Percentiles rank a stretch among this genome's conserved stretches.
Evolutionary conservation across 768 basidiomycete species (phyloP).

Genomic region (Lentinula edodes): DNA sequence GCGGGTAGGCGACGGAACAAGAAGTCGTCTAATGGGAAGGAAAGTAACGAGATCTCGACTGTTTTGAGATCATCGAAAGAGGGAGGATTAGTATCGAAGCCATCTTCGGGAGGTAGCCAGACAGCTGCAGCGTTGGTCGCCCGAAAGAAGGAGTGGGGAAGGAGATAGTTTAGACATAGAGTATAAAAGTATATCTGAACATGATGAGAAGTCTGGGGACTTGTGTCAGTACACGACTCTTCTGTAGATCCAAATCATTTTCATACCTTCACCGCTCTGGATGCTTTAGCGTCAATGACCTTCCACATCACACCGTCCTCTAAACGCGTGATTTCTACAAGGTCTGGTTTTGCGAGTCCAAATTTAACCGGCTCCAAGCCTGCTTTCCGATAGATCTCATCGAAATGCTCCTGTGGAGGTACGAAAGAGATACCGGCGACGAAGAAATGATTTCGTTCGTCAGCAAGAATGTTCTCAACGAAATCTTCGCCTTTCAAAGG

Average conservation of each 20-base stretch:
- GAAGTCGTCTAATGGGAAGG: conserved; percentile 34
- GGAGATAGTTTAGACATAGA: conserved; percentile 34
- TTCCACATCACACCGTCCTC: conserved; percentile 33
- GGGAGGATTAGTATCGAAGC: conserved; percentile 24
- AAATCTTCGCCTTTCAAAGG: conserved; percentile 28
- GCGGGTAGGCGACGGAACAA: conserved; percentile 38
- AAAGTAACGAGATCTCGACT: conserved; percentile 31
- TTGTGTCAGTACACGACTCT: background rate
- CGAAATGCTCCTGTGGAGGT: conserved; percentile 32
- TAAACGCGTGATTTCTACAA: conserved; percentile 36
- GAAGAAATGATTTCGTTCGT: conserved; percentile 40
- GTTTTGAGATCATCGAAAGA: conserved; percentile 34
- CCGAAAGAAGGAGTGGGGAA: conserved; percentile 27
- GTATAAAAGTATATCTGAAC: conserved; percentile 50
- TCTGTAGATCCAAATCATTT: background rate
- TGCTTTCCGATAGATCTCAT: conserved; percentile 24
- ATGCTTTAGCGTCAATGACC: conserved; percentile 47
- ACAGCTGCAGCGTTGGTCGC: conserved; percentile 32
- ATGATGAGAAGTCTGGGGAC: conserved; percentile 39
- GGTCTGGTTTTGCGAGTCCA: conserved; percentile 43
- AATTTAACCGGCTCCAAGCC: conserved; percentile 31
- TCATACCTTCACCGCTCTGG: conserved; percentile 39
- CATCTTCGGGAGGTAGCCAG: conserved; percentile 40
- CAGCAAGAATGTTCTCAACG: conserved; percentile 35
- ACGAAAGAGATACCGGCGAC: conserved; percentile 37